Evolutionary conservation across 768 basidiomycete species (phyloP).

Genomic region (Phylloporus arenicola): DNA sequence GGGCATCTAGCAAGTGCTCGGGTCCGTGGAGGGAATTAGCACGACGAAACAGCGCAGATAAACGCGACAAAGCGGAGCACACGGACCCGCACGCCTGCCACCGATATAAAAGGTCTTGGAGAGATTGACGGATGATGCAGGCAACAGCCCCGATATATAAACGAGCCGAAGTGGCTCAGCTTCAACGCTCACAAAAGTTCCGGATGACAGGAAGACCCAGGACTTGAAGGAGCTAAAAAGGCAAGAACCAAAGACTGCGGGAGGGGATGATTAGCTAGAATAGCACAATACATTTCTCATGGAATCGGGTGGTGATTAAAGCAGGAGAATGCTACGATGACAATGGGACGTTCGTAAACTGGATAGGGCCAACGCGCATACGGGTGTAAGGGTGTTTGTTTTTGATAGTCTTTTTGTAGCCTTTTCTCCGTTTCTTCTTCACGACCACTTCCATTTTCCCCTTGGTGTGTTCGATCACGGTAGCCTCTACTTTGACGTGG

Average conservation of each 20-base stretch:
- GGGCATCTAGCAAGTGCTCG: conserved; percentile 21
- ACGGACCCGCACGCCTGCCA: conserved; percentile 20
- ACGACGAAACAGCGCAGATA: conserved; percentile 7
- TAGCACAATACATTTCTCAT: not conserved
- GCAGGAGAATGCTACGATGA: conserved; percentile 21
- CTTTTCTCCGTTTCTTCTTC: conserved; percentile 98
- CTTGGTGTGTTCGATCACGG: conserved; percentile 97
- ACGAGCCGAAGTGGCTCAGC: conserved; percentile 25
- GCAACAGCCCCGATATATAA: conserved; percentile 27
- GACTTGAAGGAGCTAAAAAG: conserved; percentile 15
- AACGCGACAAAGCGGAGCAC: conserved; percentile 17
- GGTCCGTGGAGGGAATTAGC: conserved; percentile 33
- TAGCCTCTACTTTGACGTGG: conserved; percentile 73
- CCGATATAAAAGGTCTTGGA: conserved; percentile 20
- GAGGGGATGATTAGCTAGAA: not conserved
- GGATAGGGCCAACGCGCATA: conserved; percentile 82
- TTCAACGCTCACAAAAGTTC: conserved; percentile 22
- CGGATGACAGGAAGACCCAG: conserved; percentile 26
- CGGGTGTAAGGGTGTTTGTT: conserved; percentile 97
- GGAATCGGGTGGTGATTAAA: not conserved
- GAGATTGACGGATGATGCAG: conserved; percentile 22
- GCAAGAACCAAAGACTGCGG: not conserved
- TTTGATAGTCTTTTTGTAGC: conserved; percentile 89
- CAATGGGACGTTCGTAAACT: conserved; percentile 34
- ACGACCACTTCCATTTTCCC: conserved; percentile 85